A percentile compares a stretch with the other conserved stretches of the same genome.
Evolutionary conservation across 1,284 basidiomycete genomes (phyloP).

Genomic region (Blastosporella zonata): DNA sequence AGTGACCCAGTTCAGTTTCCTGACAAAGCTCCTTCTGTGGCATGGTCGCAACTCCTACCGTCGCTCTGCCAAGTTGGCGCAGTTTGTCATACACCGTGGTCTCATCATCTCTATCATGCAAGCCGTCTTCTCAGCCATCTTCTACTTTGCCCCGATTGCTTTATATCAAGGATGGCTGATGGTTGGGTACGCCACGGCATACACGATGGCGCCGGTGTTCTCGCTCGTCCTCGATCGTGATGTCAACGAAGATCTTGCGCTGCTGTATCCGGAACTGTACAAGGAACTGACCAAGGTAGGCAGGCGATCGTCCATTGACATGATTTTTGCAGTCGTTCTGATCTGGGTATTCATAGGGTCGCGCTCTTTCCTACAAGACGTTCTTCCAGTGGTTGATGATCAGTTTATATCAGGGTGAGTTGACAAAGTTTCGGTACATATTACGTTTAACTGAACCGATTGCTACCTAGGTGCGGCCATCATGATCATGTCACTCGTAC

Average conservation of each 20-base stretch:
- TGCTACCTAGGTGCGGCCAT: conserved; percentile 79
- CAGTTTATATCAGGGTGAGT: conserved; percentile 91
- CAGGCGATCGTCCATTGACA: conserved; percentile 16
- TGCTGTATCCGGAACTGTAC: conserved; percentile 97
- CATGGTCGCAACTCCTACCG: conserved; percentile 98
- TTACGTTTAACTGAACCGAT: conserved; percentile 3
- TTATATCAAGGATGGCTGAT: conserved; percentile 98
- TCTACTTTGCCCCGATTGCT: conserved; percentile 98
- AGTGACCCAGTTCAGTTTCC: conserved; percentile 91
- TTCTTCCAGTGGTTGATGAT: conserved; percentile 99
- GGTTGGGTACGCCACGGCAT: conserved; percentile 96
- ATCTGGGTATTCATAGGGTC: conserved; percentile 55
- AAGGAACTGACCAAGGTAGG: conserved; percentile 92
- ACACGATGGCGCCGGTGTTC: conserved; percentile 99
- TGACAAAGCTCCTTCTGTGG: conserved; percentile 96
- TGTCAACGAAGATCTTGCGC: conserved; percentile 92
- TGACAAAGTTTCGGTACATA: not conserved
- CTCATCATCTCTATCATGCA: conserved; percentile 98
- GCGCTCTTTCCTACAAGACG: conserved; percentile 36
- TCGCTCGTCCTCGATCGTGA: conserved; percentile 95
- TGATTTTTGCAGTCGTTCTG: not conserved
- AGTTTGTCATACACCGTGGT: conserved; percentile 98
- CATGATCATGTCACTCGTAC: conserved; percentile 94
- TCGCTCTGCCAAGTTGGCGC: conserved; percentile 94
- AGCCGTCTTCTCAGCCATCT: conserved; percentile 95